Percentiles rank a stretch among this genome's conserved stretches.
Conservation (phyloP, 2,329 filamentous ascomycete species). For the Mollisia scopiformis region DNA sequence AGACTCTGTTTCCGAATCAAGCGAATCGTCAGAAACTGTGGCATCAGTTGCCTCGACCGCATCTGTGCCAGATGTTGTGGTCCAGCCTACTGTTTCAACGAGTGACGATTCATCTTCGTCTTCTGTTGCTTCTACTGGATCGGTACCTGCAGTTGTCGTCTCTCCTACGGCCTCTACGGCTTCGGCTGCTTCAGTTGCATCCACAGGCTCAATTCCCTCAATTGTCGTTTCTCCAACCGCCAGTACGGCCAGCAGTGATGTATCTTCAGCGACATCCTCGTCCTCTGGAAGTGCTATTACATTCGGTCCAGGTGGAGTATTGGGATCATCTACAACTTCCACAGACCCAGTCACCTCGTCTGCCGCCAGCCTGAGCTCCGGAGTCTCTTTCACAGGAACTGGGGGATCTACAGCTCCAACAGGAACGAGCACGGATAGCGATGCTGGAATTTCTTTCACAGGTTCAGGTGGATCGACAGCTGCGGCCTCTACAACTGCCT, state of each 20-base stretch:
- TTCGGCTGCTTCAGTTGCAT: constrained; percentile 6
- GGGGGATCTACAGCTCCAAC: constrained; percentile 15
- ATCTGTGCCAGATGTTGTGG: constrained; percentile 9
- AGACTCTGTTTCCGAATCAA: constrained; percentile 10
- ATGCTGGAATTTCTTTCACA: constrained; percentile 9
- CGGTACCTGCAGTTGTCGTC: background rate
- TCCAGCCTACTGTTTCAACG: constrained; percentile 19
- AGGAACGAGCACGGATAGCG: background rate
- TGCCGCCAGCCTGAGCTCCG: constrained; percentile 10
- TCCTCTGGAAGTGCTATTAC: constrained; percentile 30
- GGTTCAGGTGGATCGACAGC: constrained; percentile 17
- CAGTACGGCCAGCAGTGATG: background rate
- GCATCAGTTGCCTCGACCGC: constrained; percentile 10
- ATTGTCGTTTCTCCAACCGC: constrained; percentile 20
- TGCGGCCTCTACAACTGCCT: constrained; percentile 1
- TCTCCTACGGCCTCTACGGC: background rate
- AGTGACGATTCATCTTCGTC: background rate
- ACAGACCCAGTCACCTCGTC: constrained; percentile 12
- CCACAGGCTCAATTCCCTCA: constrained; percentile 14
- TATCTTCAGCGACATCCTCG: constrained; percentile 4
- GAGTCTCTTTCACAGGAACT: constrained; percentile 21
- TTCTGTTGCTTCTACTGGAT: constrained; percentile 5
- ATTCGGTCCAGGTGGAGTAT: constrained; percentile 34
- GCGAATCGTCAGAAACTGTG: background rate
- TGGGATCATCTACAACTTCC: constrained; percentile 21